Percentiles rank a stretch among this genome's conserved stretches.
These are phyloP conservation scores for Kwoniella botswanensis DNA, from an alignment of 768 basidiomycete species.

Conservation along the genomic window DNA sequence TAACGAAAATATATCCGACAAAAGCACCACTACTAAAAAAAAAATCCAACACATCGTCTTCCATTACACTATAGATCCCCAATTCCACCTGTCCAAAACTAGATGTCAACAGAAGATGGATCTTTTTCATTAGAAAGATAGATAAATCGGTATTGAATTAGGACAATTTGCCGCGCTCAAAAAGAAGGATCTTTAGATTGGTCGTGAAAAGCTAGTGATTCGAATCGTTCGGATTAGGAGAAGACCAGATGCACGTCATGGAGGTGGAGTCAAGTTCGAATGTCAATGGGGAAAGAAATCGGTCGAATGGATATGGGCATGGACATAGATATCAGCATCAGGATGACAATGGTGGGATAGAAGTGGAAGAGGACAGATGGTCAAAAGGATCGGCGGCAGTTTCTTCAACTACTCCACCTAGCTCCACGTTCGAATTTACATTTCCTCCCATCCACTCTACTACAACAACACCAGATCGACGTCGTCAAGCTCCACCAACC, in stretches of 20 bases:
- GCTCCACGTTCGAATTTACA: slow-evolving; percentile 21
- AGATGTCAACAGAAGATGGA: neutral
- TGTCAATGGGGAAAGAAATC: neutral
- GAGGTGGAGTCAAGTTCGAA: slow-evolving; percentile 4
- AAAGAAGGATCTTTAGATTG: neutral
- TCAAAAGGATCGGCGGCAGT: neutral
- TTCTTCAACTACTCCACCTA: slow-evolving; percentile 24
- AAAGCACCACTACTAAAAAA: neutral
- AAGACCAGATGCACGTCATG: neutral
- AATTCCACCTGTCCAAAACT: no score
- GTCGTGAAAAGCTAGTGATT: neutral
- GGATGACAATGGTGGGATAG: neutral
- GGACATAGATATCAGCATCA: neutral
- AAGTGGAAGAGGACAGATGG: neutral
- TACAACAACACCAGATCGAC: slow-evolving; percentile 19
- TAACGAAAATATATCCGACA: neutral
- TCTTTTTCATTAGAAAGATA: neutral
- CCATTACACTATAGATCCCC: neutral
- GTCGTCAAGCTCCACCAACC: slow-evolving; percentile 35
- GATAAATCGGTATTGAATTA: no score
- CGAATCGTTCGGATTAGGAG: neutral
- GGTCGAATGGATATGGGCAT: neutral
- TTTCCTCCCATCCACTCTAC: slow-evolving; percentile 18
- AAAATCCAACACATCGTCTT: neutral
- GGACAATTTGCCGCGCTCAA: neutral